Evolutionary conservation across 1,139 yeast species (phyloP).

Genomic region (Pichia sp.): DNA sequence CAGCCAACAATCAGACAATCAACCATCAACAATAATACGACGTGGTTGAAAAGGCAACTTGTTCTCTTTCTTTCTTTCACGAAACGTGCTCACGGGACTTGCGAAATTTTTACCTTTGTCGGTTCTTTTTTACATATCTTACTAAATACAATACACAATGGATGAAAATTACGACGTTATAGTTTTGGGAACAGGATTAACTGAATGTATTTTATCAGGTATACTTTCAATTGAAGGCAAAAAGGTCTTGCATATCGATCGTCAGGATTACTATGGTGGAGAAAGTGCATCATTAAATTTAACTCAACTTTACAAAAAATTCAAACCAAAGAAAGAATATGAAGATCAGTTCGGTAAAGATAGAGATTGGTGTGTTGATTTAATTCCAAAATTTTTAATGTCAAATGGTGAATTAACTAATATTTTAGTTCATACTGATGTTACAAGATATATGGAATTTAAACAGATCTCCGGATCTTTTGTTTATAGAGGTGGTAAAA

Average conservation of each 20-base stretch:
- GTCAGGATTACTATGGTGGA: constrained; percentile 94
- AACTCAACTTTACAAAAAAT: constrained; percentile 57
- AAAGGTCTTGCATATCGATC: constrained; percentile 92
- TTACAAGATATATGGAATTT: constrained; percentile 91
- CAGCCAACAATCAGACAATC: too few species aligned
- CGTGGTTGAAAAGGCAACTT: too few species aligned
- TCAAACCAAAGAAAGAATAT: constrained; percentile 69
- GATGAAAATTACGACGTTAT: constrained; percentile 95
- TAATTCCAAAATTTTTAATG: constrained; percentile 96
- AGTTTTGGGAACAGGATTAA: constrained; percentile 81
- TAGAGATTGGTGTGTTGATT: constrained; percentile 96
- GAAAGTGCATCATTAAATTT: constrained; percentile 49
- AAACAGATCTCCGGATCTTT: constrained; percentile 93
- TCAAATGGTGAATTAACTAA: constrained; percentile 97
- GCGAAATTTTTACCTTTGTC: too few species aligned
- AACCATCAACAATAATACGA: too few species aligned
- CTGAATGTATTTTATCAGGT: constrained; percentile 95
- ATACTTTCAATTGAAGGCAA: constrained; percentile 92
- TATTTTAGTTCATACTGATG: constrained; percentile 91
- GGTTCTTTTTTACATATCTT: too few species aligned
- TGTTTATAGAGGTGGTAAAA: constrained; percentile 84
- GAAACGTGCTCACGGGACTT: too few species aligned
- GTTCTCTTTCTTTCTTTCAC: too few species aligned
- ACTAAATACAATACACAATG: constrained; percentile 38
- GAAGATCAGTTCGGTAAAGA: constrained; percentile 76